Conservation (phyloP, 257 asterid species). For the Lantana camara region DNA sequence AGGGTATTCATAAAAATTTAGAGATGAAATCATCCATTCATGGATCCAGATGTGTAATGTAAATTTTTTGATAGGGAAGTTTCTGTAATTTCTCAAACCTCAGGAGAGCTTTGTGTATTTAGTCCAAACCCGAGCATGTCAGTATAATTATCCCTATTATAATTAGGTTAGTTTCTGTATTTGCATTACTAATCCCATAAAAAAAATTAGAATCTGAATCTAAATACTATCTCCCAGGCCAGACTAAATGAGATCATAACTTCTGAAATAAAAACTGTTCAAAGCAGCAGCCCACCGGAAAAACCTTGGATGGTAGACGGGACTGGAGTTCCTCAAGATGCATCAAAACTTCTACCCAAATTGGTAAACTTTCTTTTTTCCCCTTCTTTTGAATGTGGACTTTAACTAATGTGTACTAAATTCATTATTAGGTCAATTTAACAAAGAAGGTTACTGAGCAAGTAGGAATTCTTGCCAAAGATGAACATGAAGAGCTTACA, state of each 20-base stretch:
- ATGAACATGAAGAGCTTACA: slow-evolving; percentile 85
- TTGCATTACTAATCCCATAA: too few species aligned
- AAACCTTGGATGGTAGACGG: slow-evolving; percentile 97
- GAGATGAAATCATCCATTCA: too few species aligned
- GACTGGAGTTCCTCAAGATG: slow-evolving; percentile 78
- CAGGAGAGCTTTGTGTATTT: too few species aligned
- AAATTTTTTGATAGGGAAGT: too few species aligned
- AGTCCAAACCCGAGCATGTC: too few species aligned
- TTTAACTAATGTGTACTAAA: slow-evolving; percentile 1
- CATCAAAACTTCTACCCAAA: slow-evolving; percentile 71
- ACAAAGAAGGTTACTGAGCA: slow-evolving; percentile 96
- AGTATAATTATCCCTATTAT: too few species aligned
- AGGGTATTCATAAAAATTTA: too few species aligned
- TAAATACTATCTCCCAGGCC: slow-evolving; percentile 51
- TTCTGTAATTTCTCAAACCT: too few species aligned
- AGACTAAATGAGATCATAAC: slow-evolving; percentile 78
- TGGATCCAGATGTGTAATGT: too few species aligned
- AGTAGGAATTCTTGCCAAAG: slow-evolving; percentile 82
- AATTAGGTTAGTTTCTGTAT: too few species aligned
- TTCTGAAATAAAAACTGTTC: slow-evolving; percentile 44
- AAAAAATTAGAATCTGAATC: too few species aligned
- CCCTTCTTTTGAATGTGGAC: not conserved
- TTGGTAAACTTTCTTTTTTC: slow-evolving; percentile 47
- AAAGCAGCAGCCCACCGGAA: slow-evolving; percentile 44
- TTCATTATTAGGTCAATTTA: slow-evolving; percentile 60